phyloP scores from a whole-genome alignment of 441 rosid species.

The Bruguiera hainesii region DNA sequence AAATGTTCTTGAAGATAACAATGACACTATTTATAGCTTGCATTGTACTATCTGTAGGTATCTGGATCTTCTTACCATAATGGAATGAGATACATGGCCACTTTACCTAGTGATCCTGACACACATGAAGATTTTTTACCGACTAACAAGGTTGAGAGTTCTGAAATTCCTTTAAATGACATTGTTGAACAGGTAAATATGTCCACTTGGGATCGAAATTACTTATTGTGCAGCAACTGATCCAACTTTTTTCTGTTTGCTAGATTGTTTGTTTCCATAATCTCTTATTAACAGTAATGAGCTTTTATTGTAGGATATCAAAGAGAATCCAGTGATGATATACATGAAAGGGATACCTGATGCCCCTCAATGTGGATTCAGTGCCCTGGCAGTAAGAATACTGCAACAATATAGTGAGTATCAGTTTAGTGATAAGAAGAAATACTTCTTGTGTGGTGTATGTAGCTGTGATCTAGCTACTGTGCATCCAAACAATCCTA shows the following conservation, averaged over 20 bases:
- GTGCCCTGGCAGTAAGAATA: conserved; percentile 86
- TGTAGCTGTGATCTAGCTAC: background rate
- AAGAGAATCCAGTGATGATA: conserved; percentile 83
- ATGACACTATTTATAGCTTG: background rate
- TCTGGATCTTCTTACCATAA: conserved; percentile 34
- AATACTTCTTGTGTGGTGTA: background rate
- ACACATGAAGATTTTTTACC: conserved; percentile 88
- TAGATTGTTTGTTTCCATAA: background rate
- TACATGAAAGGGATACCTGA: conserved; percentile 97
- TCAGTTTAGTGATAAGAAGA: no score
- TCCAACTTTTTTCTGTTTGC: background rate
- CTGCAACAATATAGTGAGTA: conserved; percentile 73
- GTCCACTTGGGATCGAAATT: background rate
- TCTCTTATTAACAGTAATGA: conserved; percentile 14
- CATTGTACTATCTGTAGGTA: conserved; percentile 37
- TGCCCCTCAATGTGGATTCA: conserved; percentile 88
- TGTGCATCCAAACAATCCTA: no score
- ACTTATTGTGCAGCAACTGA: background rate
- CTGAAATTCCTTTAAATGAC: conserved; percentile 53
- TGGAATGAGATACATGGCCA: conserved; percentile 47
- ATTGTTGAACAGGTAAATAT: conserved; percentile 65
- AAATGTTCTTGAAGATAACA: background rate
- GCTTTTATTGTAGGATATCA: conserved; percentile 68
- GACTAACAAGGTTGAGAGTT: conserved; percentile 47
- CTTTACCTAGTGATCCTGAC: conserved; percentile 66